Evolutionary conservation across 176 grass and related monocot genomes (phyloP).

Genomic region (Carex cristatella): DNA sequence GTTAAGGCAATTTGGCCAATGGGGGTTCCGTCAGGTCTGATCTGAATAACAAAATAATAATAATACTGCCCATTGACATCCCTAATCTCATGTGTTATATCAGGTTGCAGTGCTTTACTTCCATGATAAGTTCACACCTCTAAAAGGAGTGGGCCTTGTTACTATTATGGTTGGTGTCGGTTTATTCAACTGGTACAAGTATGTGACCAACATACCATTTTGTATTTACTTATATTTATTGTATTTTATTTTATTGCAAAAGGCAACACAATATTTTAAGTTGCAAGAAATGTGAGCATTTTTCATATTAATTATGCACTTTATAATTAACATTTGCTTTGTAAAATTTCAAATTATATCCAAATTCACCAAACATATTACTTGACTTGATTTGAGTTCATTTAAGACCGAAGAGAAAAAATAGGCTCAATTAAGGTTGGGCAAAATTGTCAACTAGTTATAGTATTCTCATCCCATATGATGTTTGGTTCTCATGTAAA

Average conservation of each 20-base stretch:
- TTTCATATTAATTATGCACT: background rate
- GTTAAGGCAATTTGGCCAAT: background rate
- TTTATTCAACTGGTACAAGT: conserved; percentile 99
- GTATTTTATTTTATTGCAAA: background rate
- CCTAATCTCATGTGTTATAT: conserved; percentile 13
- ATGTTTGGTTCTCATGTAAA: background rate
- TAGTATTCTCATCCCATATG: background rate
- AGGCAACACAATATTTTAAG: background rate
- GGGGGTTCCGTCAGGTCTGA: background rate
- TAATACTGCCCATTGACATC: background rate
- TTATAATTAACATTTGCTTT: background rate
- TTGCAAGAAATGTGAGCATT: background rate
- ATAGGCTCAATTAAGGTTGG: background rate
- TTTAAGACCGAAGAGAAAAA: background rate
- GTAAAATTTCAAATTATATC: conserved; percentile 4
- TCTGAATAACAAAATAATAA: background rate
- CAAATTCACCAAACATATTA: background rate
- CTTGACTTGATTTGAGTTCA: background rate
- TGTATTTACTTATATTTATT: conserved; percentile 10
- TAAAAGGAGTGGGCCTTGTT: conserved; percentile 76
- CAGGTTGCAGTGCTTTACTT: conserved; percentile 99
- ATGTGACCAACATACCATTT: conserved; percentile 36
- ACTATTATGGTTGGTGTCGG: conserved; percentile 92
- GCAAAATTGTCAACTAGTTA: background rate
- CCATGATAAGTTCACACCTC: conserved; percentile 83